These are phyloP conservation scores for Rehmannia glutinosa DNA, from an alignment of 257 asterid species.

Conservation along the genomic window DNA sequence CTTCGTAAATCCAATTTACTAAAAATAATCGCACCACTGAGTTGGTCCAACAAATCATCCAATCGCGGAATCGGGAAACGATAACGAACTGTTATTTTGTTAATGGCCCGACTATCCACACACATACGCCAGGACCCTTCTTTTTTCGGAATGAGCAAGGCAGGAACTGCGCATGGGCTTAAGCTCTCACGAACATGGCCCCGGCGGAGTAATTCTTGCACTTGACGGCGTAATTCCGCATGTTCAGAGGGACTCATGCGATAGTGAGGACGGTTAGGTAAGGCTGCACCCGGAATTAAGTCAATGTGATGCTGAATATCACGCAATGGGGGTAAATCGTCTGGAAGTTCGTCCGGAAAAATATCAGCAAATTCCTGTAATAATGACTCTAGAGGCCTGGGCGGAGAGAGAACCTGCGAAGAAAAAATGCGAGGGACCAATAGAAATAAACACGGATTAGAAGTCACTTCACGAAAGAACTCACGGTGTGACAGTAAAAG, in stretches of 20 bases:
- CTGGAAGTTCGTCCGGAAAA: not conserved
- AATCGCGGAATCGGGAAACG: not conserved
- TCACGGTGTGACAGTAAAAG: too few species aligned
- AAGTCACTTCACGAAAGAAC: too few species aligned
- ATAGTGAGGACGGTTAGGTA: not conserved
- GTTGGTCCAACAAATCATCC: not conserved
- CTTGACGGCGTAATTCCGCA: not conserved
- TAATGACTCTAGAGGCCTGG: too few species aligned
- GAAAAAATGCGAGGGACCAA: too few species aligned
- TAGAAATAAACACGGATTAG: too few species aligned
- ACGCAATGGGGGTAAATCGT: not conserved
- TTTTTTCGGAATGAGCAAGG: not conserved
- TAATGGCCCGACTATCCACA: not conserved
- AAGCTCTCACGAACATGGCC: not conserved
- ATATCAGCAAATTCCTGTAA: too few species aligned
- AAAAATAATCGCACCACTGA: not conserved
- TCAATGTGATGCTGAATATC: not conserved
- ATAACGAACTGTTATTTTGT: not conserved
- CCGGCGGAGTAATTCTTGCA: not conserved
- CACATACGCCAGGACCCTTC: not conserved
- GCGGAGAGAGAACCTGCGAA: too few species aligned
- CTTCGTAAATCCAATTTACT: too few species aligned
- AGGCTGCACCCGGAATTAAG: not conserved
- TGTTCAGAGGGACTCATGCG: not conserved
- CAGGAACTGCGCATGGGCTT: not conserved